Evolutionary conservation across 257 asterid genomes (phyloP), one percentile per base, ranked within the genome.

Genomic region (Galeopsis tetrahit): DNA sequence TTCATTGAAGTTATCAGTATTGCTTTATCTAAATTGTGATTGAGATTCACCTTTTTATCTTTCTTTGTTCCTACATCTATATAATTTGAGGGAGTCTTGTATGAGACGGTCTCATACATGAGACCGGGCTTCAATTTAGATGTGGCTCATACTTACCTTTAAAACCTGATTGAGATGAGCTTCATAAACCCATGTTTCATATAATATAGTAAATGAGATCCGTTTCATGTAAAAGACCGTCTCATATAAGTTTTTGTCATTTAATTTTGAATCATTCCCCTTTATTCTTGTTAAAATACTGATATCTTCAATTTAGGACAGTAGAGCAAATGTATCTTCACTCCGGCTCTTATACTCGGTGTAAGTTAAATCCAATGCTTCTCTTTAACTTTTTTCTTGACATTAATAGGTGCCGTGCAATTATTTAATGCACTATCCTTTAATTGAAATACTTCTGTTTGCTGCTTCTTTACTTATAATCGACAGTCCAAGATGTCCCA

Each of bases 291-390:
- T 63, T 39, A 39, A 36, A 42, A 10, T 17, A 17, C 35, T 17
- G 35, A 7, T 46, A 62, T 34, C 46, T 36, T 63, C 7, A 14
- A 38, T 14, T 63, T 15, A 15, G n/a, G 15, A 15, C 5, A 6
- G 34, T 28, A 10, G 31, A 44, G 46, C 44, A 46, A 46, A 17
- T 65, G 11, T 46, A 44, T 31, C 31, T 32, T 46, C 43, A 66
- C 57, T 28, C 6, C 32, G 58, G 59, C 70, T 65, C 42, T 10
- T 34, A 59, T 59, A 31, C 44, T 59, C n/a, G 39, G 39, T 65
- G 56, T 11, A 10, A 65, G 40, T 66, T 66, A 31, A 44, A 44
- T 48, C 59, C 4, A 2, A 9, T 66, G 13, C 7, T 65, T 65
- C 40, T 10, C 38, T 38, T 43, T 13, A 42, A 4, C 4, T 15